These are phyloP conservation scores for Exophiala sp. DNA, from an alignment of 2,329 filamentous ascomycete species.

Conservation along the genomic window DNA sequence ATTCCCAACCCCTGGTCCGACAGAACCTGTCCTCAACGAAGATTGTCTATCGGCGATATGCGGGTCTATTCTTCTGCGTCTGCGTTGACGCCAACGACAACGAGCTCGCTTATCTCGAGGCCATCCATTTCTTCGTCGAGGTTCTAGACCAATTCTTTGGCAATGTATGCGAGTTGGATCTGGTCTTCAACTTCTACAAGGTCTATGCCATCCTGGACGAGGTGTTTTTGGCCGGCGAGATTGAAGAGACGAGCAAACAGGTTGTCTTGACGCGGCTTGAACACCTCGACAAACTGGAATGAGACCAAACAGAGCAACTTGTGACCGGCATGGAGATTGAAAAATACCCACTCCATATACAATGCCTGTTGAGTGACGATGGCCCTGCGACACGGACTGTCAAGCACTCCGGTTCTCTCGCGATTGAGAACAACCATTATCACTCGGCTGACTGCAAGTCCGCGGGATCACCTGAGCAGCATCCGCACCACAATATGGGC, in stretches of 20 bases:
- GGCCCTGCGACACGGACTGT: too few species aligned
- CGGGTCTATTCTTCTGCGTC: slow-evolving; percentile 97
- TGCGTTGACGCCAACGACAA: slow-evolving; percentile 99
- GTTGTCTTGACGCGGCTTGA: slow-evolving; percentile 90
- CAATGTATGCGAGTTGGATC: slow-evolving; percentile 95
- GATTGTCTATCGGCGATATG: slow-evolving; percentile 95
- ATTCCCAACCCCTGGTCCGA: slow-evolving; percentile 24
- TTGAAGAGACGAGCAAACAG: slow-evolving; percentile 98
- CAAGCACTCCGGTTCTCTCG: too few species aligned
- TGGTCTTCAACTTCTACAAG: slow-evolving; percentile 70
- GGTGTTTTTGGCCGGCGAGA: slow-evolving; percentile 94
- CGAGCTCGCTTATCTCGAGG: slow-evolving; percentile 92
- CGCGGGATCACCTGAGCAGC: too few species aligned
- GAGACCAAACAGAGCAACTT: slow-evolving; percentile 33
- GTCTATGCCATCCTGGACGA: slow-evolving; percentile 98
- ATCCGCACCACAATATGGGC: too few species aligned
- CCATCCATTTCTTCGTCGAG: slow-evolving; percentile 99
- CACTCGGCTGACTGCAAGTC: too few species aligned
- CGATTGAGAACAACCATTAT: too few species aligned
- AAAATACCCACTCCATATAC: too few species aligned
- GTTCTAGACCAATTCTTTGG: slow-evolving; percentile 98
- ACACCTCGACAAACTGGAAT: slow-evolving; percentile 94
- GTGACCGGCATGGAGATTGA: too few species aligned
- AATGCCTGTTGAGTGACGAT: too few species aligned
- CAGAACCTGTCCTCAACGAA: slow-evolving; percentile 55